Evolutionary conservation across 2,329 filamentous ascomycete genomes (phyloP).

Genomic region (Samsoniella hepiali): DNA sequence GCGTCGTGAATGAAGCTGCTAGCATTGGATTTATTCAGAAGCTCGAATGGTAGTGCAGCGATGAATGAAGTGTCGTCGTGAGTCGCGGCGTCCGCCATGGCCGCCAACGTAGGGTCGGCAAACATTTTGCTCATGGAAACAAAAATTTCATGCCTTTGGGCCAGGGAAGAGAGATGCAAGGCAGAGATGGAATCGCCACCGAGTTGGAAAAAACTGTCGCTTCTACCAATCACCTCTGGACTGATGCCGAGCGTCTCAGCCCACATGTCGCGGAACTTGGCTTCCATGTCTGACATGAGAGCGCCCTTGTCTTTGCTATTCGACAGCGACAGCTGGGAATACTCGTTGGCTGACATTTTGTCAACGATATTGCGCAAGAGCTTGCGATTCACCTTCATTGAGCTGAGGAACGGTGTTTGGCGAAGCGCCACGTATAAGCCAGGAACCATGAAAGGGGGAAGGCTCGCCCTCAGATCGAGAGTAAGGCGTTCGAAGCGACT

Average conservation of each 20-base stretch:
- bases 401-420: slow-evolving; percentile 21
- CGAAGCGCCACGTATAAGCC: slow-evolving; percentile 17
- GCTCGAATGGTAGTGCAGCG: background rate
- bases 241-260: slow-evolving; percentile 10
- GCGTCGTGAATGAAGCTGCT: background rate
- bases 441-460: slow-evolving; percentile 23
- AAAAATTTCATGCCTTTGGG: slow-evolving; percentile 23
- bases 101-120: background rate
- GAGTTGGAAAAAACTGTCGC: slow-evolving; percentile 53
- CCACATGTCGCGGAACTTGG: slow-evolving; percentile 16
- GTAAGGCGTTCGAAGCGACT: background rate
- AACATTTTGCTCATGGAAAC: background rate
- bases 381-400: slow-evolving; percentile 23
- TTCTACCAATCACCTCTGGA: slow-evolving; percentile 35
- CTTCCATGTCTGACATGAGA: slow-evolving; percentile 8
- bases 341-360: background rate
- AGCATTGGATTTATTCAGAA: background rate
- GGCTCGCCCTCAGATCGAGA: background rate
- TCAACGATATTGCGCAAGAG: slow-evolving; percentile 2
- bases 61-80: background rate
- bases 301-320: background rate
- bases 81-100: background rate
- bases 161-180: slow-evolving; percentile 41
- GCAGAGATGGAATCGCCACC: slow-evolving; percentile 53
- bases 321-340: background rate